Conservation (phyloP, 345 rosid genomes). For the Pistacia vera region DNA sequence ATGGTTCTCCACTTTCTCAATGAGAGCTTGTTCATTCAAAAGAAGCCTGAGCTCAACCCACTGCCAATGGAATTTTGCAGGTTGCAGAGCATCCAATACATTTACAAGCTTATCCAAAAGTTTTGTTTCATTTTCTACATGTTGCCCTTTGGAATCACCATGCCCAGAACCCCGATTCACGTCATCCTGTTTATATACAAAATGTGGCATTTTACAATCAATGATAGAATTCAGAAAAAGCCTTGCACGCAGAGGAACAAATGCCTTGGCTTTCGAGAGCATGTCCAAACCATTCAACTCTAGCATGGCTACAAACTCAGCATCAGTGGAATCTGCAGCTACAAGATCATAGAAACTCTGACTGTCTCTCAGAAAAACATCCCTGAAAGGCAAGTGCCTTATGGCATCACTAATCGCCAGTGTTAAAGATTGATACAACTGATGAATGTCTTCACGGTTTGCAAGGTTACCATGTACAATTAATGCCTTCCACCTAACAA, state of each 20-base stretch:
- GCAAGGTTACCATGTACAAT: conserved; percentile 50
- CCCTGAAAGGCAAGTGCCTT: conserved; percentile 87
- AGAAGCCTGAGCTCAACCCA: conserved; percentile 99
- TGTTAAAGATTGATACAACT: conserved; percentile 70
- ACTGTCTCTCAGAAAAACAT: conserved; percentile 86
- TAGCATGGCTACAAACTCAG: conserved; percentile 75
- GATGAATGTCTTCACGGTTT: conserved; percentile 79
- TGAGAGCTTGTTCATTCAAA: conserved; percentile 88
- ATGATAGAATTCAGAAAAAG: conserved; percentile 82
- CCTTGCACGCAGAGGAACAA: conserved; percentile 93
- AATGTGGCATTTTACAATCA: conserved; percentile 72
- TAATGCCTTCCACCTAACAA: conserved; percentile 79
- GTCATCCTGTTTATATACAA: conserved; percentile 55
- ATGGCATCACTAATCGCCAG: conserved; percentile 78
- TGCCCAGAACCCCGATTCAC: conserved; percentile 47
- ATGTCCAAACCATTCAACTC: conserved; percentile 72
- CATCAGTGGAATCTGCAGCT: conserved; percentile 80
- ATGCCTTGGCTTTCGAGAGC: conserved; percentile 68
- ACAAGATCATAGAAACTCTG: conserved; percentile 81
- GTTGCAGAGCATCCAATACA: conserved; percentile 81
- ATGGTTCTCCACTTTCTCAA: conserved; percentile 79
- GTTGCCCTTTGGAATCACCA: conserved; percentile 51
- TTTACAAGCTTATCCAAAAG: conserved; percentile 81
- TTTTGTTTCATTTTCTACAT: conserved; percentile 60
- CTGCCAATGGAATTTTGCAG: conserved; percentile 99